A percentile compares a stretch with the other conserved stretches of the same genome.
Conservation (phyloP, 2,329 filamentous ascomycete genomes). For the Fusarium sp. region DNA sequence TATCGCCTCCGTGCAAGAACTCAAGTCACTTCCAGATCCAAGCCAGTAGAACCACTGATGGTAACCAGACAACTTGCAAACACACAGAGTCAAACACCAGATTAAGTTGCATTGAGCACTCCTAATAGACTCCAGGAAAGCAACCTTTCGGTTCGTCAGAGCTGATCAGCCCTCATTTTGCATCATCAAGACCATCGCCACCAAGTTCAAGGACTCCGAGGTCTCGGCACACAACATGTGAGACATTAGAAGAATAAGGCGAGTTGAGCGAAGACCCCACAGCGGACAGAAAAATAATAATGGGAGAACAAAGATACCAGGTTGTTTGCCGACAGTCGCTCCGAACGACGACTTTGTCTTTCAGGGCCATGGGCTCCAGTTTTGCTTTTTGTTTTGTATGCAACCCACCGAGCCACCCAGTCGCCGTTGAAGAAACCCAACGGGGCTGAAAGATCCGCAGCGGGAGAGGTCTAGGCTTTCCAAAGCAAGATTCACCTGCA, state of each 20-base stretch:
- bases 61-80: neutral
- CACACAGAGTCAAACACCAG: neutral
- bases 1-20: neutral
- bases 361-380: neutral
- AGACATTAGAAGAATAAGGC: neutral
- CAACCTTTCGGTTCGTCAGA: neutral
- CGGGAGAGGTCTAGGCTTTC: neutral
- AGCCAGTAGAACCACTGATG: neutral
- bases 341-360: neutral
- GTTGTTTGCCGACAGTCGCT: neutral
- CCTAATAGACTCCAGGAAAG: neutral
- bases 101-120: neutral
- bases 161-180: neutral
- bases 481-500: neutral
- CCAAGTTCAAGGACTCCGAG: neutral
- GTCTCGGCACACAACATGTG: neutral
- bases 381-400: neutral
- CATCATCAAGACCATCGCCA: neutral
- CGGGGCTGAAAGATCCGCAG: neutral
- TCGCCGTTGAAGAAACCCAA: neutral
- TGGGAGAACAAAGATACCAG: neutral
- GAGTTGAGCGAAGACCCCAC: neutral
- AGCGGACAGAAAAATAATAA: neutral
- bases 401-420: neutral
- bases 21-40: neutral